Base-by-base conservation (phyloP, 1,284 basidiomycete species). In the Malassezia brasiliensis region DNA sequence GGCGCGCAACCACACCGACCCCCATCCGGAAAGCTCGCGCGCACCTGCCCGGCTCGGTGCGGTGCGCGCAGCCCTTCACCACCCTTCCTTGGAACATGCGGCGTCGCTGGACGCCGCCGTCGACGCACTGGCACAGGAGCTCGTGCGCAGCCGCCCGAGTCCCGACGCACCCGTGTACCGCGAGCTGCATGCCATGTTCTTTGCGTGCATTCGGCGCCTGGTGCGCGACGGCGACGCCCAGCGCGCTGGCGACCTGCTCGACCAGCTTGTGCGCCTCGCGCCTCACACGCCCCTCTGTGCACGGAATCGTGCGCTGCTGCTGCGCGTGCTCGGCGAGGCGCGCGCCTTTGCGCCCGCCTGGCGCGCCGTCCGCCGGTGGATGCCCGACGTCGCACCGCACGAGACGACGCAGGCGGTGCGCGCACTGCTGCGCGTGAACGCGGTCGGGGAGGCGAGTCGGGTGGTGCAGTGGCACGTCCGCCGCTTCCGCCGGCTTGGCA, bases 381-480 rank as follows among this genome's bases (percentile, higher is more conserved):
- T 37, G 14, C 47, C 35, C 5, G 22, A 38, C 34, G 35, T 20
- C 4, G 17, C 25, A 3, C 32, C 48, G n/a, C 25, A 19, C 14
- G 49, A 56, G 22, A 56, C 48, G 34, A 36, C 49, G 17, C 36
- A 32, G 5, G 32, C 40, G 15, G 22, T 47, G 37, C 54, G 54
- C 30, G 17, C 37, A 11, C 37, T 56, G 2, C 20, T 56, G 19
- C 44, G 46, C 6, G 31, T 10, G 12, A 47, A 47, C 25, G 25
- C 17, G 9, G 35, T 56, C 3, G 31, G 41, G 9, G 49, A 47
- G 6, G 54, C 54, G 19, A 25, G 32, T 11, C 38, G 35, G 14
- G 41, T 56, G 15, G 15, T 56, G 10, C 40, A 44, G 19, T 47
- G 49, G 48, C 49, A 46, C 28, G 48, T 56, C 8, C 40, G 34